phyloP scores from a whole-genome alignment of 768 basidiomycete species.

The Russula ochroleuca region DNA sequence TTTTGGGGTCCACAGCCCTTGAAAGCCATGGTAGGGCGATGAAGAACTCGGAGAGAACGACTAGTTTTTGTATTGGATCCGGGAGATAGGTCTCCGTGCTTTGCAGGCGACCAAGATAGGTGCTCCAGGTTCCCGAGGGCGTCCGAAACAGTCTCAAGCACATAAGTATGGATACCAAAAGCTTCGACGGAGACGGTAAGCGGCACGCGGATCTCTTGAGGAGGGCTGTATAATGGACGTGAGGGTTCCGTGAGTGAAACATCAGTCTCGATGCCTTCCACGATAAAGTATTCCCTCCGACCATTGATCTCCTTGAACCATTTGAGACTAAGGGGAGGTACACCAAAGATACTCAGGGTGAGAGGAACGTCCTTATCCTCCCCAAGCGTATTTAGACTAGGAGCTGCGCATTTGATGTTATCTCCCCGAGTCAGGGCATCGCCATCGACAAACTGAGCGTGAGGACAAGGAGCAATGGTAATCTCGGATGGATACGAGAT shows the following conservation, averaged over 20 bases:
- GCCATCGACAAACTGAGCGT: conserved; percentile 55
- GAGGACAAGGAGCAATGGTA: conserved; percentile 77
- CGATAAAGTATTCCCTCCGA: conserved; percentile 63
- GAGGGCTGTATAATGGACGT: conserved; percentile 32
- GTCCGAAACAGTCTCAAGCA: conserved; percentile 79
- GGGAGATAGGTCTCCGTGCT: conserved; percentile 28
- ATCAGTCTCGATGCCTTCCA: conserved; percentile 77
- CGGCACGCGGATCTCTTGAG: conserved; percentile 64
- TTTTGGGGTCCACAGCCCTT: conserved; percentile 64
- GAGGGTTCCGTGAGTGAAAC: conserved; percentile 33
- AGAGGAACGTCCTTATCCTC: conserved; percentile 54
- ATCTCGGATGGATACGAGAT: conserved; percentile 61
- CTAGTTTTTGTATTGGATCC: conserved; percentile 44
- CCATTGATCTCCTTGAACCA: conserved; percentile 72
- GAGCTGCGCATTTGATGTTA: conserved; percentile 53
- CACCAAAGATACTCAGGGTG: conserved; percentile 62
- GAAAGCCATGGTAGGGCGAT: conserved; percentile 70
- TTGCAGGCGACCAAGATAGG: conserved; percentile 12
- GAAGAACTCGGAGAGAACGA: conserved; percentile 64
- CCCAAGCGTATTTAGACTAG: conserved; percentile 42
- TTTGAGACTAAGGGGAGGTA: conserved; percentile 70
- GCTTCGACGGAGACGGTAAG: conserved; percentile 58
- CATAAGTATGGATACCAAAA: conserved; percentile 66
- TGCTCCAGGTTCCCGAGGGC: conserved; percentile 62
- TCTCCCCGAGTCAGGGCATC: conserved; percentile 40